Base-by-base conservation (phyloP, 495 filamentous ascomycete species). In the Penicillium angulare region DNA sequence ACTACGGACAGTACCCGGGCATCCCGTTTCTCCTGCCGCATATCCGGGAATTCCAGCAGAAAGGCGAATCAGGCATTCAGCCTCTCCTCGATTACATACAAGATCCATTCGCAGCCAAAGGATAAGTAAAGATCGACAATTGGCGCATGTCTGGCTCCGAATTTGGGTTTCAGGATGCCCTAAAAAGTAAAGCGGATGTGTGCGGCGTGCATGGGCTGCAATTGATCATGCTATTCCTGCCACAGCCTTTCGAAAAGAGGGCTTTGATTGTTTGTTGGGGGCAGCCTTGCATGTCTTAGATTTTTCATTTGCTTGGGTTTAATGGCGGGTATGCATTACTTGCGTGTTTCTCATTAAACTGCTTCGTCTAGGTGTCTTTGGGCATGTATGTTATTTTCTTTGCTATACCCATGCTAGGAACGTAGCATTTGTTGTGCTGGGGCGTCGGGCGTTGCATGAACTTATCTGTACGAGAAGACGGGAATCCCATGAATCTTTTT, bases 1-100 rank as follows among this genome's bases (percentile, higher is more conserved):
- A 64, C 13, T 73, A 65, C 53, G 27, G 50, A 24, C 39, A 46
- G 12, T 35, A 60, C 10, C 68, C 69, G 0, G 73, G 73, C 5
- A 63, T 72, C n/a, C 73, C 73, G 0, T 74, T 73, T 42, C 60
- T 76, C 7, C 29, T 71, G 4, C 69, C 73, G 5, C 73, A 76
- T 50, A 50, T 74, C 36, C 55, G 61, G 2, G 71, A 74, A 15
- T 64, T 57, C 39, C 62, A 68, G 18, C 59, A 70, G 31, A 47
- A 61, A 16, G 71, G 69, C 16, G 53, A 64, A 24, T 5, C 45
- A 2, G 64, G 50, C n/a, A 50, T 75, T 32, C 63, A 67, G 32
- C 55, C 59, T 10, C 39, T 75, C 24, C 52, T 72, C 18, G 60
- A 66, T 17, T 59, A 59, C 21, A 31, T 65, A 26, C 59, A 59